These are phyloP conservation scores for Penicillium decumbens DNA, from an alignment of 2,329 filamentous ascomycete species.

Conservation along the genomic window DNA sequence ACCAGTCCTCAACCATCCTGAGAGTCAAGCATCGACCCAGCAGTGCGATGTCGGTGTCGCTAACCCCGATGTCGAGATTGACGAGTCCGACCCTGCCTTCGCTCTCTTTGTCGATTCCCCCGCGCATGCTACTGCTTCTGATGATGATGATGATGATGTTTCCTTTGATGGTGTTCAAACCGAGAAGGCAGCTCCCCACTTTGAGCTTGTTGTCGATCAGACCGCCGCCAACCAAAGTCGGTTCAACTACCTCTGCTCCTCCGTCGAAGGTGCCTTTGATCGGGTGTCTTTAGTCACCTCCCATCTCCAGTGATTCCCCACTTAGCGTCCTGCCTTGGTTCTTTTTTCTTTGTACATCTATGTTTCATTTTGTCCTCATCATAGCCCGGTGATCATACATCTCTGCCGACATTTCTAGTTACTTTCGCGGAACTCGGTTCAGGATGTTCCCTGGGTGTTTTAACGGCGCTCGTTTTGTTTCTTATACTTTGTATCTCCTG, in stretches of 20 bases:
- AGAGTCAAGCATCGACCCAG: constrained; percentile 13
- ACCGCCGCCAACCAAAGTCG: constrained; percentile 26
- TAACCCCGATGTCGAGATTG: constrained; percentile 48
- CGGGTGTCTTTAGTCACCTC: constrained; percentile 40
- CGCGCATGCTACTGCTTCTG: constrained; percentile 27
- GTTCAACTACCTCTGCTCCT: constrained; percentile 38
- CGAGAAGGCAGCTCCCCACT: constrained; percentile 61
- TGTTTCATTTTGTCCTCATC: constrained; percentile 5
- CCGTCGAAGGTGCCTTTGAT: constrained; percentile 42
- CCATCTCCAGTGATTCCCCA: constrained; percentile 38
- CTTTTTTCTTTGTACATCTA: constrained; percentile 22
- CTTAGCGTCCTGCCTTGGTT: constrained; percentile 21
- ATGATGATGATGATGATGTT: constrained; percentile 10
- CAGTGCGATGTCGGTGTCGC: constrained; percentile 20
- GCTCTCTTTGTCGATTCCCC: constrained; percentile 51
- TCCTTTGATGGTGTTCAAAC: constrained; percentile 52
- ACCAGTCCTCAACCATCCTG: constrained; percentile 45
- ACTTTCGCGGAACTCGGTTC: constrained; percentile 9
- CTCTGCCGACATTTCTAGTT: constrained; percentile 6
- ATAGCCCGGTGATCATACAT: constrained; percentile 23
- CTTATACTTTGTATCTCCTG: constrained; percentile 14
- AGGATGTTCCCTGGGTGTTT: constrained; percentile 14
- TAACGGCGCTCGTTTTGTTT: constrained; percentile 17
- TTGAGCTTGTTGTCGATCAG: constrained; percentile 58
- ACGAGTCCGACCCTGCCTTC: constrained; percentile 49